A percentile compares a stretch with the other conserved stretches of the same genome.
Evolutionary conservation across 371 early-diverging fungal species (phyloP).

Genomic region (Haplosporangium sp.): DNA sequence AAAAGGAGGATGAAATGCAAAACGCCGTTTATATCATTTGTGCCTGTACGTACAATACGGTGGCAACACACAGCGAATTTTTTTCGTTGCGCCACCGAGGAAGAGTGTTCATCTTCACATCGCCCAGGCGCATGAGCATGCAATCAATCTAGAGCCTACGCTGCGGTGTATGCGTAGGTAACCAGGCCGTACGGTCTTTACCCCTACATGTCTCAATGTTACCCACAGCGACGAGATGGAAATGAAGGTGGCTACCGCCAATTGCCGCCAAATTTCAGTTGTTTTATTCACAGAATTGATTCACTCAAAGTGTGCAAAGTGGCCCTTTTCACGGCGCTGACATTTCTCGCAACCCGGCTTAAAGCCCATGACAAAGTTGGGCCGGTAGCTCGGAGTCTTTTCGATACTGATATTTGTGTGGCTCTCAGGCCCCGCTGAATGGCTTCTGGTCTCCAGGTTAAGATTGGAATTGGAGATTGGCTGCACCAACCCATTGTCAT

Average conservation of each 20-base stretch:
- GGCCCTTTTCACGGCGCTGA: slow-evolving; percentile 50
- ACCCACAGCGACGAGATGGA: too few species aligned
- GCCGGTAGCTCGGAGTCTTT: slow-evolving; percentile 1
- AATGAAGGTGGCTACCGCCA: not conserved
- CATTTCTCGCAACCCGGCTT: slow-evolving; percentile 54
- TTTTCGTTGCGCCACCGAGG: too few species aligned
- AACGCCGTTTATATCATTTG: too few species aligned
- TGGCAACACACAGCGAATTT: too few species aligned
- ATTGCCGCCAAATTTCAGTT: not conserved
- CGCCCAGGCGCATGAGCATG: too few species aligned
- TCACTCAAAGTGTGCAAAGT: slow-evolving; percentile 49
- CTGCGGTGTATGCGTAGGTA: too few species aligned
- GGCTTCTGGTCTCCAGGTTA: not conserved
- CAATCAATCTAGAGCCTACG: too few species aligned
- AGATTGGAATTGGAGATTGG: not conserved
- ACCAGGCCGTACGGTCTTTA: too few species aligned
- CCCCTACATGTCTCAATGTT: too few species aligned
- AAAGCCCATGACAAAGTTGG: slow-evolving; percentile 50
- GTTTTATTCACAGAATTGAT: not conserved
- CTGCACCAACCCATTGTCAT: not conserved
- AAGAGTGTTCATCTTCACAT: too few species aligned
- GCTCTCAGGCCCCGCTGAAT: not conserved
- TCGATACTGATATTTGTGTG: not conserved
- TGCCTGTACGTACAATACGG: too few species aligned
- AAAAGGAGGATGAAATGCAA: not conserved